Evolutionary conservation across 2,329 filamentous ascomycete species (phyloP), one percentile per base, ranked within the genome.

Genomic region (Colletotrichum euphorbiae): DNA sequence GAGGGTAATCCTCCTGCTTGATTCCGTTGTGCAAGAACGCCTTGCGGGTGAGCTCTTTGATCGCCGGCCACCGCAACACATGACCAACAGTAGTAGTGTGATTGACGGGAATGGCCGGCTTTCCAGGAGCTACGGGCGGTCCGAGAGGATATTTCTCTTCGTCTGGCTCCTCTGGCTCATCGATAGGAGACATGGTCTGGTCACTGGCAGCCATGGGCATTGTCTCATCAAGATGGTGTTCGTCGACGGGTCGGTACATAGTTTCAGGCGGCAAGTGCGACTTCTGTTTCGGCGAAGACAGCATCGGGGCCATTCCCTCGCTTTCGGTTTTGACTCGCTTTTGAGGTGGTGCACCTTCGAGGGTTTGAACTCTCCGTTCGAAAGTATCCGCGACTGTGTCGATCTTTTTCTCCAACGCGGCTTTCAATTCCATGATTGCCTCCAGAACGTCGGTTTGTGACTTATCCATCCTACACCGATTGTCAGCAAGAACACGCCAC

Each of bases 31-130:
- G 76, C 21, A 82, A 78, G 62, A 89, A 76, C 28, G 82, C 81
- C 55, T 78, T 79, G 69, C 75, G 83, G 38, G 93, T 89, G 75
- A 98, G 76, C 70, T 85, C 80, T 75, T 84, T 80, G 62, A 96
- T 93, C 0, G 89, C 86, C 0, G 86, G 86, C 89, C 91, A 94
- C 52, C 87, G 84, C 31, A 98, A 81, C 17, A 98, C 82, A 70
- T 94, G 88, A 57, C 96, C 93, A 1, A 94, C 94, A n/a, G 93
- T 89, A 0, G 94, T 98, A 0, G 93, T 97, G 75, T 98, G 95
- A 72, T 97, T 93, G 31, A 90, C 87, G 1, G 93, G 92, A 63
- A 97, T 92, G 2, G 91, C 88, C 13, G 92, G 87, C 71, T 89
- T 85, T 52, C 88, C 89, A 1, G 85, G 85, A 12, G 79, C 81